Evolutionary conservation across 176 grass and related monocot genomes (phyloP), one percentile per base, ranked within the genome.

Genomic region (Poa pratensis): DNA sequence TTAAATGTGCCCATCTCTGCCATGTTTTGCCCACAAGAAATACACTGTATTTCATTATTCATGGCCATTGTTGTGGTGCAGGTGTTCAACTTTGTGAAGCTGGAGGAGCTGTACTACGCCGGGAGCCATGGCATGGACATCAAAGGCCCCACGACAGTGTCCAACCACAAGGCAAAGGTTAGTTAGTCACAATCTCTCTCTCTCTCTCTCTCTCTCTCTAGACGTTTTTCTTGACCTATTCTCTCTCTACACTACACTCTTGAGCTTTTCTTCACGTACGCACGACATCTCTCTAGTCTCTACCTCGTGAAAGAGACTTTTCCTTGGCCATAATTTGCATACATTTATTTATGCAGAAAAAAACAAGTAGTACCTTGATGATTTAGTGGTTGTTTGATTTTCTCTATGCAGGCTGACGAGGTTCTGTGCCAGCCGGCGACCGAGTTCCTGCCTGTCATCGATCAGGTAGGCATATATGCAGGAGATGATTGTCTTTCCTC

Each of bases 51-150:
- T 15, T 46, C 1, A 1, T 12, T 49, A 14, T 32, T 12, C 1
- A 39, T 20, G 79, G 8, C 16, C 58, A 81, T 15, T 79, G 59
- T 3, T 46, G 0, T 24, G 43, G 24, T 50, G 48, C 48, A 51
- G 93, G 93, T 92, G 86, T 90, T 82, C 24, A 84, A 75, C 64
- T 90, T 95, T 37, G 93, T 95, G 61, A 83, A 85, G 35, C 53
- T 95, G 14, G n/a, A 71, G 3, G 88, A 92, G 65, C 54, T 95
- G 34, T 95, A 92, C 90, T 95, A 95, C 27, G 93, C 93, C 27
- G 93, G 93, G 30, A 95, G 93, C 83, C 93, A 95, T 19, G 93
- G 93, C 53, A 95, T 95, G 93, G 93, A 95, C 86, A 95, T 92
- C 30, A 79, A 17, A 51, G 93, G 90, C 5, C 93, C 93, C 14